Base-by-base conservation (phyloP, 371 early-diverging fungal genomes). In the Lichtheimia ornata region DNA sequence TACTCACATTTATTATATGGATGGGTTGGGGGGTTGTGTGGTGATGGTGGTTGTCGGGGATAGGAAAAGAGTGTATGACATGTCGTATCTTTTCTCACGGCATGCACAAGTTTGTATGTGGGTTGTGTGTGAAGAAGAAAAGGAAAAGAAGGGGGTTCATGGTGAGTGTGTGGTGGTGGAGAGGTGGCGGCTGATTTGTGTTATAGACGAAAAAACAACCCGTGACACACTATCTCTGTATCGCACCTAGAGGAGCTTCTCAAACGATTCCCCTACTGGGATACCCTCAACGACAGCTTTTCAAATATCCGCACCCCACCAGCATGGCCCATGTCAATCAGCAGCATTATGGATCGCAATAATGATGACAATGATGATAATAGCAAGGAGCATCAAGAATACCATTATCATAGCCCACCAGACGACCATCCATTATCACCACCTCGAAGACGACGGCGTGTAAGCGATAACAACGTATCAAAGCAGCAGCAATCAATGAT, bases 191-290 rank as follows among this genome's bases (percentile, higher is more conserved):
- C 47, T 47, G 47, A 47, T 47, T 22, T 22, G 47, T 47, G 47
- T 47, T 18, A 11, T 47, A 47, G 47, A 47, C n/a, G 47, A 47
- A 35, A 30, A 35, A 35, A 35, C 35, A 35, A 35, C 35, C 35
- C 35, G 35, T 22, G 47, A 47, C 47, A n/a, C 47, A 47, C 47
- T 22, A 47, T 47, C 18, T 18, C n/a, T 22, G 22, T 47, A 47
- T 47, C 47, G 22, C n/a, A 47, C 47, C 47, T 47, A 77, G 77
- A 79, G 62, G 79, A 79, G 63, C 58, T 79, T 4, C 40, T 75
- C n/a, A 79, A 73, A 49, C 59, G 79, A 40, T 79, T 79, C 57
- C 79, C 79, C 20, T 79, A 79, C 53, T 79, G 79, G 79, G 79
- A 79, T 56, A 66, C 72, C 4, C 57, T 79, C 18, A 65, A 75